These are phyloP conservation scores for Nepenthes alata DNA, from an alignment of 179 eudicot species.

Conservation along the genomic window DNA sequence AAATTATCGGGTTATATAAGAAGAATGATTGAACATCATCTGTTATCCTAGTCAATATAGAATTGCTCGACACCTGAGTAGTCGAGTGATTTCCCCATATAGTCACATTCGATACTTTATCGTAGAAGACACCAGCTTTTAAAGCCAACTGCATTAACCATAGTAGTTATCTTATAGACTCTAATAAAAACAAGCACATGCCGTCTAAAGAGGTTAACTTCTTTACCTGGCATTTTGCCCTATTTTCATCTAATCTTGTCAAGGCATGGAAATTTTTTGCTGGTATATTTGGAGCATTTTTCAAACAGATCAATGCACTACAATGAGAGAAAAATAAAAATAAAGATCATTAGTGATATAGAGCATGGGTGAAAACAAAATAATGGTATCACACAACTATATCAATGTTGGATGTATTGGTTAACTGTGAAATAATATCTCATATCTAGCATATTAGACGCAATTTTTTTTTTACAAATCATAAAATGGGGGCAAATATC, in stretches of 20 bases:
- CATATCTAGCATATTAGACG: too few species aligned
- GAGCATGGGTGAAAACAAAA: neutral
- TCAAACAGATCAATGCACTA: conserved; percentile 92
- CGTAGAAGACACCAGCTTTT: conserved; percentile 95
- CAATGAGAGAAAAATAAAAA: neutral
- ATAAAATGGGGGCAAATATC: too few species aligned
- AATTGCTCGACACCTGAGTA: conserved; percentile 34
- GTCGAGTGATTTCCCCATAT: conserved; percentile 99
- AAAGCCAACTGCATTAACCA: conserved; percentile 64
- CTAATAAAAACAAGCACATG: neutral
- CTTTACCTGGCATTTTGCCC: conserved; percentile 94
- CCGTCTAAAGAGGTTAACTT: neutral
- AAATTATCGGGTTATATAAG: neutral
- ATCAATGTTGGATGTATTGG: too few species aligned
- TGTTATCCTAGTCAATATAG: too few species aligned
- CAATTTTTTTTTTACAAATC: too few species aligned
- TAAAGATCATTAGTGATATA: too few species aligned
- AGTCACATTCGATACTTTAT: conserved; percentile 86
- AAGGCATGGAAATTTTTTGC: conserved; percentile 93
- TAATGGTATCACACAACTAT: too few species aligned
- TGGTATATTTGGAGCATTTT: conserved; percentile 95
- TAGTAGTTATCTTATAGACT: neutral
- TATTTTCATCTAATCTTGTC: conserved; percentile 89
- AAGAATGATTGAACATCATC: neutral
- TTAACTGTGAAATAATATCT: too few species aligned